These are phyloP conservation scores for Platanthera guangdongensis DNA, from an alignment of 106 monocot species.

Conservation along the genomic window DNA sequence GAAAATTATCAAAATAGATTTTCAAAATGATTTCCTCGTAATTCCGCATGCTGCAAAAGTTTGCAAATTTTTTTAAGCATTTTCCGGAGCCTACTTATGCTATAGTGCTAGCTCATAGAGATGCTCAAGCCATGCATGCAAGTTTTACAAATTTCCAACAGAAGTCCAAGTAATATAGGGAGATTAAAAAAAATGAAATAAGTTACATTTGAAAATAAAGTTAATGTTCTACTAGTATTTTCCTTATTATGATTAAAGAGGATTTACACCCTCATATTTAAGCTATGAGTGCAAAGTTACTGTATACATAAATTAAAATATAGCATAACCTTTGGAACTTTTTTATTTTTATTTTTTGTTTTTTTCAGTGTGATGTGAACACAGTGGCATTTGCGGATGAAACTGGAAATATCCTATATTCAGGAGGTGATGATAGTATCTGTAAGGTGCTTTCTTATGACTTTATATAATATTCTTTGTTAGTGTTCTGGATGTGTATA, in stretches of 20 bases:
- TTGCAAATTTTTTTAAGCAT: not conserved
- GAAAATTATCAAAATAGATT: not conserved
- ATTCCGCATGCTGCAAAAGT: not conserved
- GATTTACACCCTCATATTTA: not conserved
- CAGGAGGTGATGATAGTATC: slow-evolving; percentile 81
- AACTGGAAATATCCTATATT: slow-evolving; percentile 69
- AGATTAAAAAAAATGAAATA: not conserved
- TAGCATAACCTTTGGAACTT: not conserved
- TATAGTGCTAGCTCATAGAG: not conserved
- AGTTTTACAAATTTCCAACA: not conserved
- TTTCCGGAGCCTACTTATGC: not conserved
- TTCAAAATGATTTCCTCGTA: not conserved
- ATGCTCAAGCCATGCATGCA: not conserved
- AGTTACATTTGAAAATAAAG: not conserved
- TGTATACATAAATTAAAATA: too few species aligned
- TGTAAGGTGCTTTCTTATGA: slow-evolving; percentile 55
- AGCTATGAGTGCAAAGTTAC: not conserved
- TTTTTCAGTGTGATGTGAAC: slow-evolving; percentile 64
- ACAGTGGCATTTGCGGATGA: slow-evolving; percentile 95
- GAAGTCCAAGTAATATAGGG: not conserved
- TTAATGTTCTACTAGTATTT: not conserved
- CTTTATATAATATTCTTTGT: not conserved
- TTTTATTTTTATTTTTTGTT: not conserved
- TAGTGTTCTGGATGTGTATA: not conserved
- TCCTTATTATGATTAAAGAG: too few species aligned